Conservation (phyloP, 345 rosid genomes). For the Barbarea vulgaris region DNA sequence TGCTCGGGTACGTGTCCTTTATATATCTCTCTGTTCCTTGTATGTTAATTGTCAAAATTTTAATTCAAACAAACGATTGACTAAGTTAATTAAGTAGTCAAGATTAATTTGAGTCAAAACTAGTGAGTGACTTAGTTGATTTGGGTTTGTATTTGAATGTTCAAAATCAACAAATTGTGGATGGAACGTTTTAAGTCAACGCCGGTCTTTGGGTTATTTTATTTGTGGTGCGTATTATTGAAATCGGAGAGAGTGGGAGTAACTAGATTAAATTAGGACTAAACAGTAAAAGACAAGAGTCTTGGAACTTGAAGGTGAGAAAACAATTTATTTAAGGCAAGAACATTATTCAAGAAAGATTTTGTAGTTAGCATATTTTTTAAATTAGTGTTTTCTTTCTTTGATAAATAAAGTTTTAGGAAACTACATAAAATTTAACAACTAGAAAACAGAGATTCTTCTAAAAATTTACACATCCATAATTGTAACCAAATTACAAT, state of each 20-base stretch:
- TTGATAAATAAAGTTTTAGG: too few species aligned
- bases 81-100: background rate
- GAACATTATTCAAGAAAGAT: constrained; percentile 12
- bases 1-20: constrained; percentile 73
- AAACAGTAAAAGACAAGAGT: background rate
- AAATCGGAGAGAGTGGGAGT: background rate
- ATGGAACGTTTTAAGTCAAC: constrained; percentile 2
- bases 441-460: too few species aligned
- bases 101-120: background rate
- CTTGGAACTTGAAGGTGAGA: background rate
- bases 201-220: background rate
- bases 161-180: background rate
- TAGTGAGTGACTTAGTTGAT: background rate
- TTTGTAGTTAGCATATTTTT: background rate
- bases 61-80: constrained; percentile 16
- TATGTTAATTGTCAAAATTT: background rate
- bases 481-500: too few species aligned
- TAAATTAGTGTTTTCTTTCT: background rate
- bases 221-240: background rate
- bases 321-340: background rate
- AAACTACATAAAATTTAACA: too few species aligned
- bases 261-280: constrained; percentile 2
- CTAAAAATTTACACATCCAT: too few species aligned
- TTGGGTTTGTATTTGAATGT: background rate
- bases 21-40: background rate